phyloP scores from a whole-genome alignment of 2,329 filamentous ascomycete species.

The Alternaria burnsii region DNA sequence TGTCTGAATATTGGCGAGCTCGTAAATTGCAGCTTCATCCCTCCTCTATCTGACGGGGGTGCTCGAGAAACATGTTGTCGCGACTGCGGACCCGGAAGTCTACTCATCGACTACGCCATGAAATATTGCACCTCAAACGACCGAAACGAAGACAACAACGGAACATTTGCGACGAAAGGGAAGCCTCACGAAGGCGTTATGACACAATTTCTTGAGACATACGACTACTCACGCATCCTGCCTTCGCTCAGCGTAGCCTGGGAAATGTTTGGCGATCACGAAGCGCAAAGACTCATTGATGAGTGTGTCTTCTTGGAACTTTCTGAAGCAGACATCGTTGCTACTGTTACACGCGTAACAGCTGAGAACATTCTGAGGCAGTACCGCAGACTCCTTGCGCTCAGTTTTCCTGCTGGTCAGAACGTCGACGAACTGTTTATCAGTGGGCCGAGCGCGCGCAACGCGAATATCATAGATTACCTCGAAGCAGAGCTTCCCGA shows the following conservation, averaged over 20 bases:
- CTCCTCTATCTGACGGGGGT: slow-evolving; percentile 55
- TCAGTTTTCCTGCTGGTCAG: slow-evolving; percentile 34
- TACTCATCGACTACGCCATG: slow-evolving; percentile 65
- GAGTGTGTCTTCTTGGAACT: slow-evolving; percentile 57
- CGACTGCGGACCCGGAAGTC: slow-evolving; percentile 65
- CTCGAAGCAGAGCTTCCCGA: slow-evolving; percentile 60
- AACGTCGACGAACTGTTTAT: slow-evolving; percentile 66
- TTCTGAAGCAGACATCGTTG: slow-evolving; percentile 62
- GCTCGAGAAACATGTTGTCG: slow-evolving; percentile 58
- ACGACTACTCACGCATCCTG: slow-evolving; percentile 61
- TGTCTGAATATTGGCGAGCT: slow-evolving; percentile 71
- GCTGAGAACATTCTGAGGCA: slow-evolving; percentile 66
- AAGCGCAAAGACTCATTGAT: slow-evolving; percentile 62
- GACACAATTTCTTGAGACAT: slow-evolving; percentile 57
- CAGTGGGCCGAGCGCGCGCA: slow-evolving; percentile 67
- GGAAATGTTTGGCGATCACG: slow-evolving; percentile 67
- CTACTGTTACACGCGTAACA: slow-evolving; percentile 67
- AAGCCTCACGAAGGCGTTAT: slow-evolving; percentile 62
- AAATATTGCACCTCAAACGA: slow-evolving; percentile 62
- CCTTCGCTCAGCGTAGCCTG: slow-evolving; percentile 67
- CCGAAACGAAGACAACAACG: slow-evolving; percentile 62
- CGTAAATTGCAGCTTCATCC: slow-evolving; percentile 68
- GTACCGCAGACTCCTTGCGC: slow-evolving; percentile 59
- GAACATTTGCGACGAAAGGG: slow-evolving; percentile 60
- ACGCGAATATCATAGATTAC: slow-evolving; percentile 65